Evolutionary conservation across 129 eudicot species (phyloP).

Genomic region (Tanacetum coccineum): DNA sequence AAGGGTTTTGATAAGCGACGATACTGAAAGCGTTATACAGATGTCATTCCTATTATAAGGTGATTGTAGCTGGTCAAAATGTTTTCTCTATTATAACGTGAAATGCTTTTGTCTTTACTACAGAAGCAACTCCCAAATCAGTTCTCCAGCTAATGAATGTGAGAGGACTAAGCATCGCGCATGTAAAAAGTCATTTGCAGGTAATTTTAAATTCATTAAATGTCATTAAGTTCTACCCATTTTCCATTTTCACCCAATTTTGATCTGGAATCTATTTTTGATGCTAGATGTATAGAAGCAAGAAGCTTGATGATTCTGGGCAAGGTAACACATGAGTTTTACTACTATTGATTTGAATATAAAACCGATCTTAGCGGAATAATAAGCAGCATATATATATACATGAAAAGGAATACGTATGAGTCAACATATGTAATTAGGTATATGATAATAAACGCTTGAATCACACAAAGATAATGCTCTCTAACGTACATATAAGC

Average conservation of each 20-base stretch:
- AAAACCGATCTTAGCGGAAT: not conserved
- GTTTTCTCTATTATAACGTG: not conserved
- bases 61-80: constrained; percentile 23
- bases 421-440: too few species aligned
- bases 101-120: constrained; percentile 20
- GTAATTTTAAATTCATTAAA: constrained; percentile 30
- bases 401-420: too few species aligned
- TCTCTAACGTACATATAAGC: not conserved
- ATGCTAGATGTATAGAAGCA: constrained; percentile 72
- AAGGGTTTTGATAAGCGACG: too few species aligned
- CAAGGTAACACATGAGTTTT: constrained; percentile 42
- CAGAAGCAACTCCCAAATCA: constrained; percentile 88
- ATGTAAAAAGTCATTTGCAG: constrained; percentile 94
- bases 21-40: not conserved
- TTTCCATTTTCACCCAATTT: not conserved
- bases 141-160: constrained; percentile 86
- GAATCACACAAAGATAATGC: not conserved
- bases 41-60: not conserved
- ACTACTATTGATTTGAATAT: not conserved
- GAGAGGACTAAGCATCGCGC: constrained; percentile 84
- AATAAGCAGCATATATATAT: not conserved
- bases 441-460: not conserved
- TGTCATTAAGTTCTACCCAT: not conserved
- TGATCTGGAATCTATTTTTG: constrained; percentile 5
- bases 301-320: constrained; percentile 80